A percentile compares a stretch with the other conserved stretches of the same genome.
phyloP scores from a whole-genome alignment of 2,329 filamentous ascomycete genomes.

The Pezicula rhizophila region DNA sequence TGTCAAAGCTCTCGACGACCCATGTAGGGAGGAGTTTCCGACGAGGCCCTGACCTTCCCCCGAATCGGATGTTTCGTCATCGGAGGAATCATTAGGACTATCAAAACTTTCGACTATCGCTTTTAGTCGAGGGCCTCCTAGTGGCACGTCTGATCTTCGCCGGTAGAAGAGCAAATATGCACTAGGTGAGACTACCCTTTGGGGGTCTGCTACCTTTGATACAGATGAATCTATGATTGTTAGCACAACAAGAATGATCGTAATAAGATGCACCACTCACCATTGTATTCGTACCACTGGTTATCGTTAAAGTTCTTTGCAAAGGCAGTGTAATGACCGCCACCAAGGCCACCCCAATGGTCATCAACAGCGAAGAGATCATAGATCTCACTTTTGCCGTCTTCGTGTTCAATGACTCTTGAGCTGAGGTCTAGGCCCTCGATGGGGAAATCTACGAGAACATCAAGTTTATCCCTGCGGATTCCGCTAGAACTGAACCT shows the following conservation, averaged over 20 bases:
- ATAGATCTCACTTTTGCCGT: slow-evolving; percentile 77
- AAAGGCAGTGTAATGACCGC: slow-evolving; percentile 93
- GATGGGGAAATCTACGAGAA: slow-evolving; percentile 84
- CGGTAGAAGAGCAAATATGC: slow-evolving; percentile 97
- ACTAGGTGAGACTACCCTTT: slow-evolving; percentile 62
- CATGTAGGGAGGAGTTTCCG: slow-evolving; percentile 77
- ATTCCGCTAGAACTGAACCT: slow-evolving; percentile 81
- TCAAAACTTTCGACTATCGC: slow-evolving; percentile 62
- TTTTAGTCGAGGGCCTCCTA: slow-evolving; percentile 73
- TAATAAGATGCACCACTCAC: slow-evolving; percentile 45
- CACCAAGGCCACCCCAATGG: slow-evolving; percentile 87
- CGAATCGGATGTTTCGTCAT: slow-evolving; percentile 44
- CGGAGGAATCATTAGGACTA: slow-evolving; percentile 31
- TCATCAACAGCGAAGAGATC: slow-evolving; percentile 95
- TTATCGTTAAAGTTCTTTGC: slow-evolving; percentile 87
- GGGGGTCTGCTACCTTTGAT: slow-evolving; percentile 51
- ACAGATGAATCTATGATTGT: slow-evolving; percentile 66
- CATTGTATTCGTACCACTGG: slow-evolving; percentile 95
- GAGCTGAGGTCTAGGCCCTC: slow-evolving; percentile 77
- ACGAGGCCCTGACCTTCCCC: slow-evolving; percentile 86
- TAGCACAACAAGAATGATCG: slow-evolving; percentile 27
- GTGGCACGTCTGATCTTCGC: slow-evolving; percentile 66
- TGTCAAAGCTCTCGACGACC: slow-evolving; percentile 83
- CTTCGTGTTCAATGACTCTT: slow-evolving; percentile 73
- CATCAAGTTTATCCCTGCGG: slow-evolving; percentile 86